These are phyloP conservation scores for Bassia scoparia DNA, from an alignment of 148 eudicot species.

Conservation along the genomic window DNA sequence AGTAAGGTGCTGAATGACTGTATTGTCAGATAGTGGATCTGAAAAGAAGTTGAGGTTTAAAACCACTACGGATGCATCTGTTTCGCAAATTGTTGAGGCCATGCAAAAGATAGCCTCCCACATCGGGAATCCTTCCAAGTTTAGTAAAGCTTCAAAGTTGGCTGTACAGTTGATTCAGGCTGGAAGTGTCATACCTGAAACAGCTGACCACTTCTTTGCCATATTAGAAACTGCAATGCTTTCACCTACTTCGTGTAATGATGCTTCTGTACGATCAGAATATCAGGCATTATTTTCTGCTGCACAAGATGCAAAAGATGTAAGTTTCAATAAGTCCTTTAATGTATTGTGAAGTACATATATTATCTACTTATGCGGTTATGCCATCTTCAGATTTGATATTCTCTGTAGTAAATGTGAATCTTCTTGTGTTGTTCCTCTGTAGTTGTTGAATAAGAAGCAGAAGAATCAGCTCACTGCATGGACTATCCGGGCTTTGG, in stretches of 20 bases:
- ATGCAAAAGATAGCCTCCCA: slow-evolving; percentile 92
- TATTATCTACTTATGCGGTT: background rate
- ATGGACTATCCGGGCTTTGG: slow-evolving; percentile 75
- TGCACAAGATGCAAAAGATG: slow-evolving; percentile 72
- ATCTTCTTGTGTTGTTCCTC: slow-evolving; percentile 10
- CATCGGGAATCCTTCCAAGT: slow-evolving; percentile 60
- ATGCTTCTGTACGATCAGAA: slow-evolving; percentile 62
- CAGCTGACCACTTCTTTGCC: slow-evolving; percentile 58
- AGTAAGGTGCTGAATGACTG: slow-evolving; percentile 18
- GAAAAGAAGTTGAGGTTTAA: slow-evolving; percentile 77
- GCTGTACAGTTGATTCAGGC: slow-evolving; percentile 86
- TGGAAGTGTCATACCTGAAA: slow-evolving; percentile 74
- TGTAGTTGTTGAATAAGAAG: slow-evolving; percentile 64
- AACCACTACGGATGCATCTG: slow-evolving; percentile 85
- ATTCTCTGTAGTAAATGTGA: background rate
- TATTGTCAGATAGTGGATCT: slow-evolving; percentile 48
- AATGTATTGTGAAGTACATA: background rate
- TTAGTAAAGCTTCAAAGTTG: slow-evolving; percentile 85
- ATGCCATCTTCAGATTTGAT: background rate
- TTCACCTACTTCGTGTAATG: slow-evolving; percentile 57
- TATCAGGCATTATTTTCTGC: slow-evolving; percentile 78
- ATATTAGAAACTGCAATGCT: slow-evolving; percentile 85
- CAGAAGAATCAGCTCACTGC: slow-evolving; percentile 58
- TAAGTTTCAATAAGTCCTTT: slow-evolving; percentile 24
- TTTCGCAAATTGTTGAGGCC: slow-evolving; percentile 72